A percentile compares a stretch with the other conserved stretches of the same genome.
These are phyloP conservation scores for Amaranthus tricolor DNA, from an alignment of 179 eudicot genomes.

Conservation along the genomic window DNA sequence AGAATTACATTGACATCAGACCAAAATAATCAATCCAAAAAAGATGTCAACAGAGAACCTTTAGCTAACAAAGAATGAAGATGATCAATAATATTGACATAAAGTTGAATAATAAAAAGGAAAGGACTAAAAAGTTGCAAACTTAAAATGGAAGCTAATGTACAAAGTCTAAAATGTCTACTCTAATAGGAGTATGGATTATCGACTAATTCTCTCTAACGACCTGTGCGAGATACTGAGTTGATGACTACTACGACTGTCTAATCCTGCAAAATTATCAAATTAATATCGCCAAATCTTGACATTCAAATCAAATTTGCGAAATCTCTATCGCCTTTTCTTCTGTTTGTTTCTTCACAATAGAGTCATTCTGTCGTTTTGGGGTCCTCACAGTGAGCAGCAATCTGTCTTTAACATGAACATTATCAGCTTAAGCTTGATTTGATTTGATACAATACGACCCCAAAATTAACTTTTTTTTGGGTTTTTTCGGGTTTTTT, in stretches of 20 bases:
- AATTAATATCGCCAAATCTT: constrained; percentile 13
- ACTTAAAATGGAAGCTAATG: constrained; percentile 28
- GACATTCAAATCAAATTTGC: constrained; percentile 16
- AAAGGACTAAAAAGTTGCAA: constrained; percentile 21
- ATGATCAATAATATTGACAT: constrained; percentile 17
- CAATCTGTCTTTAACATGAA: constrained; percentile 7
- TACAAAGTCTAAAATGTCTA: constrained; percentile 16
- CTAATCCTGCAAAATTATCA: constrained; percentile 18
- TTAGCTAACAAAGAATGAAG: constrained; percentile 23
- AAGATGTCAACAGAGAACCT: constrained; percentile 6
- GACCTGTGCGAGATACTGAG: no score
- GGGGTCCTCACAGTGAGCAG: constrained; percentile 16
- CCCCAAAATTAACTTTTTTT: constrained; percentile 26
- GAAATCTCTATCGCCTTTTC: constrained; percentile 19
- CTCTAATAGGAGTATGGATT: constrained; percentile 8
- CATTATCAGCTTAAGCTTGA: constrained; percentile 21
- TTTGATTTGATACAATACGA: constrained; percentile 31
- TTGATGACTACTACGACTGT: neutral
- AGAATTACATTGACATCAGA: constrained; percentile 9
- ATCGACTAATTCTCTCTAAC: constrained; percentile 12
- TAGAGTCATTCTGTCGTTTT: constrained; percentile 2
- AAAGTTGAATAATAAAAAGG: constrained; percentile 8
- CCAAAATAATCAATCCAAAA: neutral
- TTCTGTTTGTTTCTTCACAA: constrained; percentile 12
- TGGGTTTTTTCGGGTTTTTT: constrained; percentile 2